phyloP scores from a whole-genome alignment of 73 alveolate species.

The Stentor coeruleus region DNA sequence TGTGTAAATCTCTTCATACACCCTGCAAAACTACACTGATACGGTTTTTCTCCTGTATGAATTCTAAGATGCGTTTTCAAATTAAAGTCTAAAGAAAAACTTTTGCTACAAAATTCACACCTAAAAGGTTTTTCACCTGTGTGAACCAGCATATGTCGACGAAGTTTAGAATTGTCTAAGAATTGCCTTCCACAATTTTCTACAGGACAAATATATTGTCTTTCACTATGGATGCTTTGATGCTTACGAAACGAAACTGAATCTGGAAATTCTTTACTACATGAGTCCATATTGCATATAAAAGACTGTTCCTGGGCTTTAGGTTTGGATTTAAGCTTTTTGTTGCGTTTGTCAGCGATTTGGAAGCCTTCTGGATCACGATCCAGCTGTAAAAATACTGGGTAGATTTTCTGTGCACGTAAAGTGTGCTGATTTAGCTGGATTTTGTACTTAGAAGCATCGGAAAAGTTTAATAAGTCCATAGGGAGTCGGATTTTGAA shows the following conservation, averaged over 20 bases:
- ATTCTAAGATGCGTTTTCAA: conserved; percentile 75
- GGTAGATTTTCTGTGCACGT: too few relatives aligned
- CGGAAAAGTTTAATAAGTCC: too few relatives aligned
- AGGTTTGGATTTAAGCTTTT: too few relatives aligned
- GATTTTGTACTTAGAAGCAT: too few relatives aligned
- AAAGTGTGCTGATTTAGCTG: too few relatives aligned
- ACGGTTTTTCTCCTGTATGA: conserved; percentile 89
- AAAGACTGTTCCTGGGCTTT: too few relatives aligned
- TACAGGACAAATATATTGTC: conserved; percentile 66
- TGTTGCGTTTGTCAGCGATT: too few relatives aligned
- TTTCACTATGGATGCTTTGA: conserved; percentile 87
- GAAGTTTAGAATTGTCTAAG: conserved; percentile 73
- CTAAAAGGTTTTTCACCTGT: conserved; percentile 78
- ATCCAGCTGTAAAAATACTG: too few relatives aligned
- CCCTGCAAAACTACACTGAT: conserved; percentile 52
- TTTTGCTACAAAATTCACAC: conserved; percentile 66
- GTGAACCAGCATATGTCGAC: conserved; percentile 76
- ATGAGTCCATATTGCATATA: too few relatives aligned
- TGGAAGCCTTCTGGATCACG: too few relatives aligned
- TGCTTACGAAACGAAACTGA: conserved; percentile 80
- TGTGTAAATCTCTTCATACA: conserved; percentile 85
- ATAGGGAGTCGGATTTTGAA: too few relatives aligned
- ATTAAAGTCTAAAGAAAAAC: conserved; percentile 75
- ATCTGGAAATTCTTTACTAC: too few relatives aligned
- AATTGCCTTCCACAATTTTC: conserved; percentile 76